These are phyloP conservation scores for Saccharomyces hybrid DNA, from an alignment of 1,139 yeast genomes.

Conservation along the genomic window DNA sequence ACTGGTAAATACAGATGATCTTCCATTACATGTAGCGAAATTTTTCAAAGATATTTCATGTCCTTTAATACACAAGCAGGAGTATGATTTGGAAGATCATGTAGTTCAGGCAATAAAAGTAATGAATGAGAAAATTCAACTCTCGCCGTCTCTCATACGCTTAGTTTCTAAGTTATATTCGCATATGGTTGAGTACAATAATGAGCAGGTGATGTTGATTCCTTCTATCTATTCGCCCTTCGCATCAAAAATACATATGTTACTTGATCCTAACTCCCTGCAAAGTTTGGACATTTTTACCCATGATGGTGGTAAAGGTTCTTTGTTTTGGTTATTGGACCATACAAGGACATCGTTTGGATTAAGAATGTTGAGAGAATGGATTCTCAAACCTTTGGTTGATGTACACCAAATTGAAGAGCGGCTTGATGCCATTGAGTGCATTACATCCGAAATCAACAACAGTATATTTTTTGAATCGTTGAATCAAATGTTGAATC, in stretches of 20 bases:
- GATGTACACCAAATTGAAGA: conserved; percentile 35
- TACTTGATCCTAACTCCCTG: conserved; percentile 60
- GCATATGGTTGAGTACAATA: conserved; percentile 56
- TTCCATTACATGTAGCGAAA: conserved; percentile 21
- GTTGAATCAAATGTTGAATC: conserved; percentile 40
- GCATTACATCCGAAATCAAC: conserved; percentile 37
- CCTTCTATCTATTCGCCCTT: conserved; percentile 47
- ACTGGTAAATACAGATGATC: conserved; percentile 35
- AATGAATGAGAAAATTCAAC: conserved; percentile 2
- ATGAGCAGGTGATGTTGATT: conserved; percentile 50
- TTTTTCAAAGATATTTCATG: conserved; percentile 7
- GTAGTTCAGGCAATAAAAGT: conserved; percentile 1
- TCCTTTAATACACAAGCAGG: neutral
- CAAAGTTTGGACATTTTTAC: conserved; percentile 71
- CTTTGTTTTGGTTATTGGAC: conserved; percentile 70
- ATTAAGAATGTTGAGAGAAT: conserved; percentile 50
- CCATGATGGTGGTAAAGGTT: conserved; percentile 50
- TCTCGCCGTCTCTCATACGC: conserved; percentile 5
- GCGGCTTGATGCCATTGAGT: conserved; percentile 59
- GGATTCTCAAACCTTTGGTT: conserved; percentile 71
- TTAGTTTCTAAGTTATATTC: conserved; percentile 23
- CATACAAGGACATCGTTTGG: conserved; percentile 80
- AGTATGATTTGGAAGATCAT: conserved; percentile 4
- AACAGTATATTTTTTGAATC: conserved; percentile 48
- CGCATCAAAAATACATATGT: conserved; percentile 48